These are phyloP conservation scores for Xylaria telfairii DNA, from an alignment of 495 filamentous ascomycete genomes.

Conservation along the genomic window DNA sequence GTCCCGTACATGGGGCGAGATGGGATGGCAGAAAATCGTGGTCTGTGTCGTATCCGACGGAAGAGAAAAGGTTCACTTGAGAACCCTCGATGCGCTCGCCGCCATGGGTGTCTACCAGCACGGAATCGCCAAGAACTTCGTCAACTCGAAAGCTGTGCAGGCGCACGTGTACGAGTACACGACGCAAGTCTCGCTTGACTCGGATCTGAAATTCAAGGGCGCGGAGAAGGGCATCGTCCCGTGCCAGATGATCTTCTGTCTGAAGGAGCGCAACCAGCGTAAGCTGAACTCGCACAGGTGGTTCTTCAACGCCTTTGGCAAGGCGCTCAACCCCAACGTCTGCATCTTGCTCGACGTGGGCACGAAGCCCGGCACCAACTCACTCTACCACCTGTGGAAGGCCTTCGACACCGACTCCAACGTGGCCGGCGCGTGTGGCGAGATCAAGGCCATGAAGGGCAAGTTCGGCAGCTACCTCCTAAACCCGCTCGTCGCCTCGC, in stretches of 20 bases:
- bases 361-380: slow-evolving; percentile 82
- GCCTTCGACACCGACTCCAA: slow-evolving; percentile 97
- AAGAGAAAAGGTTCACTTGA: slow-evolving; percentile 88
- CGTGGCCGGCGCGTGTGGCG: slow-evolving; percentile 93
- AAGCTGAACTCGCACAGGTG: slow-evolving; percentile 98
- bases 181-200: slow-evolving; percentile 94
- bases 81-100: slow-evolving; percentile 93
- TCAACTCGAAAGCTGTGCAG: slow-evolving; percentile 84
- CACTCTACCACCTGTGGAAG: slow-evolving; percentile 98
- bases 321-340: slow-evolving; percentile 90
- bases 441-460: slow-evolving; percentile 96
- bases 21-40: slow-evolving; percentile 99
- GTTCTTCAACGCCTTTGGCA: slow-evolving; percentile 99
- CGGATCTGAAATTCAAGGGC: slow-evolving; percentile 97
- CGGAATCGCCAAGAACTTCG: slow-evolving; percentile 97
- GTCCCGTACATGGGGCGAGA: slow-evolving; percentile 93
- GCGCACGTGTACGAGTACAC: slow-evolving; percentile 99
- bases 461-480: slow-evolving; percentile 80
- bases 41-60: slow-evolving; percentile 96
- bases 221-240: slow-evolving; percentile 99
- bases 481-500: slow-evolving; percentile 93
- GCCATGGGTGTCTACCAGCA: slow-evolving; percentile 99
- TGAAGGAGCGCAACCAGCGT: slow-evolving; percentile 98
- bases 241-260: slow-evolving; percentile 96
- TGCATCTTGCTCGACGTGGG: slow-evolving; percentile 97